Evolutionary conservation across 140 eudicot species (phyloP), one percentile per base, ranked within the genome.

Genomic region (Bidens hawaiensis): DNA sequence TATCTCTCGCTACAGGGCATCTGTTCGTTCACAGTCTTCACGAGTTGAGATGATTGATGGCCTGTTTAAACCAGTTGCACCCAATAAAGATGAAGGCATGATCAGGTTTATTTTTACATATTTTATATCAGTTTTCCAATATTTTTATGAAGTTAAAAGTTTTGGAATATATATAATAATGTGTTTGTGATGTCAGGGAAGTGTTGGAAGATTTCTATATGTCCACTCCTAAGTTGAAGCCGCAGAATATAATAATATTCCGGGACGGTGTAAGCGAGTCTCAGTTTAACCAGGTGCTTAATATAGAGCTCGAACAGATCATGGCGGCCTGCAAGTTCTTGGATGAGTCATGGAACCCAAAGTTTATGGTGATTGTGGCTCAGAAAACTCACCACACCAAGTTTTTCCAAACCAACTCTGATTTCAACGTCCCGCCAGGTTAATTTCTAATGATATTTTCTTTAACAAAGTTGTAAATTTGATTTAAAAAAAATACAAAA

Each of bases 341-440:
- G 6, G 95, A 89, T 16, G 85, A 73, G 5, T 56, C 49, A 0
- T 89, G 93, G 95, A 50, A 28, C 16, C 97, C 97, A 0, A 89
- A 89, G 81, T 89, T 89, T 65, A 57, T 45, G 23, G 66, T 86
- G 25, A 79, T 89, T 11, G 78, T 89, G n/a, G 87, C 97, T 1
- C 93, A 89, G 48, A 89, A 83, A 30, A 72, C 69, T 13, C 97
- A 89, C 26, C 97, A 89, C 67, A 89, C 97, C 0, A 89, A 83
- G 54, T 85, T 89, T 50, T 82, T 89, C 66, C 86, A 73, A 71
- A 51, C 81, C 7, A 63, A 60, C 3, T 52, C 69, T 6, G 69
- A 78, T 22, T 76, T 60, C 15, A 85, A 89, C 28, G 84, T 89
- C 30, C 93, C 88, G 43, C 93, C 97, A 49, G 88, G 95, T 19